phyloP scores from a whole-genome alignment of 495 filamentous ascomycete genomes.

The Penicillium arizonense region DNA sequence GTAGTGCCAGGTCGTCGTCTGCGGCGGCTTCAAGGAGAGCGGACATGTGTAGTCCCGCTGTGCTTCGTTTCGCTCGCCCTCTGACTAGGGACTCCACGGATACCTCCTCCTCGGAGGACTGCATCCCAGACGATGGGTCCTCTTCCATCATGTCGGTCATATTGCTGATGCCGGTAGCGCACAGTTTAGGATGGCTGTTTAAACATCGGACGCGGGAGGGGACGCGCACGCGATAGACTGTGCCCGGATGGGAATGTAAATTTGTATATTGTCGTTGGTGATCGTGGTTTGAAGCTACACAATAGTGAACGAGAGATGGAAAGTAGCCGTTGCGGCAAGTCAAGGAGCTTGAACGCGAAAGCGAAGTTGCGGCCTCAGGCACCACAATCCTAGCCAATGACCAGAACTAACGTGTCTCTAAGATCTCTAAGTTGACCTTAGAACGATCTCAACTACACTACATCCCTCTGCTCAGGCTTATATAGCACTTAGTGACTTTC shows the following conservation, averaged over 20 bases:
- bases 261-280: not conserved
- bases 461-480: not conserved
- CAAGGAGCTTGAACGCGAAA: conserved; percentile 6
- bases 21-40: conserved; percentile 74
- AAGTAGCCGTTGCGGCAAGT: not conserved
- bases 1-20: conserved; percentile 73
- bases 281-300: no score
- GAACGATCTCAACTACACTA: conserved; percentile 1
- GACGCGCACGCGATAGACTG: conserved; percentile 1
- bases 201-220: conserved; percentile 8
- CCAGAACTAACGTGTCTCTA: not conserved
- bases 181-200: not conserved
- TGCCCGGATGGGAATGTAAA: not conserved
- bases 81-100: conserved; percentile 72
- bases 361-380: conserved; percentile 1
- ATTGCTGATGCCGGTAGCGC: not conserved
- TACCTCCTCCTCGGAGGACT: conserved; percentile 35
- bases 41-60: conserved; percentile 82
- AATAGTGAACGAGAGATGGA: not conserved
- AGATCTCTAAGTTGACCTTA: not conserved
- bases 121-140: conserved; percentile 26
- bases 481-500: not conserved
- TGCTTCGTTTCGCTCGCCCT: conserved; percentile 75
- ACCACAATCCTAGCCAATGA: not conserved
- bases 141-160: conserved; percentile 32